A percentile compares a stretch with the other conserved stretches of the same genome.
phyloP scores from a whole-genome alignment of 2,329 filamentous ascomycete species.

The Stemphylium lycopersici region DNA sequence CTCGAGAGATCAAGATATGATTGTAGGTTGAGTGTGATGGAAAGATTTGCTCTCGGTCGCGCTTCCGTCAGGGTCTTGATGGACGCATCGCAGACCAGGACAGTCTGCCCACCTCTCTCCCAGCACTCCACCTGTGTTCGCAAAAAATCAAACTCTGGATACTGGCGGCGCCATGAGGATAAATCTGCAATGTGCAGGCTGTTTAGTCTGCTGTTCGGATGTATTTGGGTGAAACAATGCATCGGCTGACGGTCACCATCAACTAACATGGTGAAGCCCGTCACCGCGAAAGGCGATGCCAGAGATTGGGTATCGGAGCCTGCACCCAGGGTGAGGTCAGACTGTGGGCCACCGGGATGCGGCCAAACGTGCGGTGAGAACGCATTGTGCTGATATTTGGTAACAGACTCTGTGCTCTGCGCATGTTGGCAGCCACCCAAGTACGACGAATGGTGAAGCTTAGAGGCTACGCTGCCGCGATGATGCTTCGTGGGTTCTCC shows the following conservation, averaged over 20 bases:
- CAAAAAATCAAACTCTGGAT: slow-evolving; percentile 40
- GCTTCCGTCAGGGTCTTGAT: slow-evolving; percentile 50
- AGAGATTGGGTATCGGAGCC: slow-evolving; percentile 14
- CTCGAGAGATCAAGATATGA: slow-evolving; percentile 41
- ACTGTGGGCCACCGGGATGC: slow-evolving; percentile 22
- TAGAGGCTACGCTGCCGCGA: slow-evolving; percentile 23
- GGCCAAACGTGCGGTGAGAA: slow-evolving; percentile 22
- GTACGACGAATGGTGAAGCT: slow-evolving; percentile 30
- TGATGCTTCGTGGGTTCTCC: slow-evolving; percentile 37
- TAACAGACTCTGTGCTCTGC: slow-evolving; percentile 20
- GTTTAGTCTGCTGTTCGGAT: slow-evolving; percentile 32
- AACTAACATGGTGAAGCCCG: slow-evolving; percentile 52
- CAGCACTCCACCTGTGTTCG: slow-evolving; percentile 25
- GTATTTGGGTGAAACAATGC: slow-evolving; percentile 50
- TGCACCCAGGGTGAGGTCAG: slow-evolving; percentile 19
- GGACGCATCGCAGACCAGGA: slow-evolving; percentile 51
- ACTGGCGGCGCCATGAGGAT: slow-evolving; percentile 41
- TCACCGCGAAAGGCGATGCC: slow-evolving; percentile 29
- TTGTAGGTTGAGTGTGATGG: slow-evolving; percentile 42
- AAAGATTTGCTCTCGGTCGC: slow-evolving; percentile 43
- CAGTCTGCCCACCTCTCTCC: slow-evolving; percentile 35
- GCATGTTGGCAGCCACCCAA: slow-evolving; percentile 29
- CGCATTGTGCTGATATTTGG: slow-evolving; percentile 32
- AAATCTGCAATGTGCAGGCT: slow-evolving; percentile 44
- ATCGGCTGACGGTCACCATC: slow-evolving; percentile 43